Percentiles rank a stretch among this genome's conserved stretches.
phyloP scores from a whole-genome alignment of 306 rosid genomes.

The Argentina anserina region DNA sequence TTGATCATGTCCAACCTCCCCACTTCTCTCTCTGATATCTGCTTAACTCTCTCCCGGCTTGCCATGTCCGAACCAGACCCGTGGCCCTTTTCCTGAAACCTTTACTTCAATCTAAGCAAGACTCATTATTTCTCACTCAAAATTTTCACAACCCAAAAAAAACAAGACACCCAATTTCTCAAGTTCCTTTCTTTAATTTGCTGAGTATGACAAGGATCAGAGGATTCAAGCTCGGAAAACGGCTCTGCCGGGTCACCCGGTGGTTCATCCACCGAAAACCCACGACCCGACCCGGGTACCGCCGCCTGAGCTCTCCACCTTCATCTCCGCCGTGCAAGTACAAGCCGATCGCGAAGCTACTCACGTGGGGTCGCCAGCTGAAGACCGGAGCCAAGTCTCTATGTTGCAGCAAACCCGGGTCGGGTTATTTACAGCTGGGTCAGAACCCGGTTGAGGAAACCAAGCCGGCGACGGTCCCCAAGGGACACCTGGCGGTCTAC shows the following conservation, averaged over 20 bases:
- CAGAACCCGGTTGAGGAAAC: slow-evolving; percentile 21
- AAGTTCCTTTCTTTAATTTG: not conserved
- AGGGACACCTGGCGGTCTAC: slow-evolving; percentile 84
- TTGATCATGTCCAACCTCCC: slow-evolving; percentile 61
- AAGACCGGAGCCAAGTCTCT: slow-evolving; percentile 44
- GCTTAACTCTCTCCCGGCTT: slow-evolving; percentile 51
- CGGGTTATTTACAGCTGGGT: slow-evolving; percentile 43
- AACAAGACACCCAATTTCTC: not conserved
- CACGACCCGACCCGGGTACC: slow-evolving; percentile 28
- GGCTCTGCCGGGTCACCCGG: slow-evolving; percentile 36
- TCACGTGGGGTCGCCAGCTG: slow-evolving; percentile 57
- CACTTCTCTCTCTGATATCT: slow-evolving; percentile 50
- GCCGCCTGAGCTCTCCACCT: not conserved
- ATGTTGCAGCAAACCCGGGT: slow-evolving; percentile 32
- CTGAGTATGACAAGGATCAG: slow-evolving; percentile 39
- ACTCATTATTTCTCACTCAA: not conserved
- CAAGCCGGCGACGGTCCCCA: slow-evolving; percentile 48
- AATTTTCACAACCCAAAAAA: not conserved
- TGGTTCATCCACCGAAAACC: slow-evolving; percentile 38
- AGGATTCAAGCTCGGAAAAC: slow-evolving; percentile 64
- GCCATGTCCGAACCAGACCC: slow-evolving; percentile 75
- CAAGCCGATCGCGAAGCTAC: slow-evolving; percentile 36
- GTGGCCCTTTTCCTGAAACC: slow-evolving; percentile 56
- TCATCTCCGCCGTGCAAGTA: slow-evolving; percentile 5
- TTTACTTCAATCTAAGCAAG: not conserved